Evolutionary conservation across 1,284 basidiomycete genomes (phyloP).

Genomic region (Leccinum subrobustum): DNA sequence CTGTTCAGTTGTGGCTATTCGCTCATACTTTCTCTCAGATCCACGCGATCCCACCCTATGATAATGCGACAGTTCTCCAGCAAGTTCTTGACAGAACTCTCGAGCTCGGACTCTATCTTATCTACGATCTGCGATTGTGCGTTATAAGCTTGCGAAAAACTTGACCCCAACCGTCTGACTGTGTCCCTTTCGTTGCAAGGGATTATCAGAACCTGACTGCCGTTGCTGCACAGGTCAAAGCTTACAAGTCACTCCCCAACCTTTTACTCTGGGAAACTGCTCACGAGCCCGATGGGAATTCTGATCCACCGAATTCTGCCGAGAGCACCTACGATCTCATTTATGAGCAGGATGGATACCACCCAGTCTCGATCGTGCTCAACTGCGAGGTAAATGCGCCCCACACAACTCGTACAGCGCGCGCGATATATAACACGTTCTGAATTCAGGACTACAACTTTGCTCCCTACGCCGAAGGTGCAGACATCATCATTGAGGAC

Average conservation of each 20-base stretch:
- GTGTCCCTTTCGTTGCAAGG: conserved; percentile 12
- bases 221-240: conserved; percentile 61
- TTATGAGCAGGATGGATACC: conserved; percentile 67
- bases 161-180: neutral
- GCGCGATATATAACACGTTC: neutral
- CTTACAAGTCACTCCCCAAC: conserved; percentile 61
- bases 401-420: fast-evolving
- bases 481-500: conserved; percentile 51
- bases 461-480: conserved; percentile 53
- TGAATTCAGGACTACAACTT: conserved; percentile 54
- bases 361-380: conserved; percentile 71
- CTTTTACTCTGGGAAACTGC: conserved; percentile 75
- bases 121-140: conserved; percentile 40
- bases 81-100: conserved; percentile 21
- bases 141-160: neutral
- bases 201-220: conserved; percentile 58
- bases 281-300: conserved; percentile 72
- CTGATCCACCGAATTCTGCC: conserved; percentile 61
- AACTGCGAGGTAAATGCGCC: conserved; percentile 52
- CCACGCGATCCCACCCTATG: conserved; percentile 33
- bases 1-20: too few relatives aligned
- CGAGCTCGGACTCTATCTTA: conserved; percentile 28
- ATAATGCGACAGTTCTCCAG: conserved; percentile 22
- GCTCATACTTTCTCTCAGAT: conserved; percentile 15
- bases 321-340: conserved; percentile 57